Evolutionary conservation across 2,329 filamentous ascomycete species (phyloP).

Genomic region (Dactylellina cionopaga): DNA sequence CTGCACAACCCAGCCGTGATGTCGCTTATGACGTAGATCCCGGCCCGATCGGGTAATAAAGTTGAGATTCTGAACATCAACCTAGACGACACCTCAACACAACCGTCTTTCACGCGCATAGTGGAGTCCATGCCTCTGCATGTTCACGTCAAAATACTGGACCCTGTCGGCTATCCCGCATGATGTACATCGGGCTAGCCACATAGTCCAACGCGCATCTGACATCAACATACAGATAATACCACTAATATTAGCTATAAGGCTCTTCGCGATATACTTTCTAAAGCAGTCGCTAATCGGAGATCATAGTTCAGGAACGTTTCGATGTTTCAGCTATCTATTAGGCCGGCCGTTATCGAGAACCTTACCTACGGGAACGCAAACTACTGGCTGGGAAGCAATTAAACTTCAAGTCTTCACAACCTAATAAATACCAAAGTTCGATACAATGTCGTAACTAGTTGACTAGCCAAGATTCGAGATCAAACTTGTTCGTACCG

Average conservation of each 20-base stretch:
- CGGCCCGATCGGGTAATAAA: conserved; percentile 6
- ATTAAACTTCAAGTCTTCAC: neutral
- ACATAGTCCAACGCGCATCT: no score
- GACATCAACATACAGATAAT: neutral
- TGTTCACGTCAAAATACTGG: no score
- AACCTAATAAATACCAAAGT: no score
- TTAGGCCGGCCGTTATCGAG: neutral
- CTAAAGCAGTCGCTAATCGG: neutral
- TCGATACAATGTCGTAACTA: no score
- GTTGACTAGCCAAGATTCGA: no score
- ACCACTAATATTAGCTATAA: neutral
- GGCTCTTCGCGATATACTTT: neutral
- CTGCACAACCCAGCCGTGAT: neutral
- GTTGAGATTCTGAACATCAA: conserved; percentile 5
- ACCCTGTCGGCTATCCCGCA: no score
- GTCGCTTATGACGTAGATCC: conserved; percentile 11
- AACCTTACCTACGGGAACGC: no score
- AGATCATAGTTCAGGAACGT: neutral
- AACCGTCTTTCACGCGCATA: neutral
- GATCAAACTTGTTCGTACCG: no score
- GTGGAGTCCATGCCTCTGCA: no score
- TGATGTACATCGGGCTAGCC: no score
- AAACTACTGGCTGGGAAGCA: neutral
- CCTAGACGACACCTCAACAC: conserved; percentile 36
- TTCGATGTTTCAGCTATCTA: no score